phyloP scores from a whole-genome alignment of 73 alveolate genomes.

The Tetrahymena elliotti region DNA sequence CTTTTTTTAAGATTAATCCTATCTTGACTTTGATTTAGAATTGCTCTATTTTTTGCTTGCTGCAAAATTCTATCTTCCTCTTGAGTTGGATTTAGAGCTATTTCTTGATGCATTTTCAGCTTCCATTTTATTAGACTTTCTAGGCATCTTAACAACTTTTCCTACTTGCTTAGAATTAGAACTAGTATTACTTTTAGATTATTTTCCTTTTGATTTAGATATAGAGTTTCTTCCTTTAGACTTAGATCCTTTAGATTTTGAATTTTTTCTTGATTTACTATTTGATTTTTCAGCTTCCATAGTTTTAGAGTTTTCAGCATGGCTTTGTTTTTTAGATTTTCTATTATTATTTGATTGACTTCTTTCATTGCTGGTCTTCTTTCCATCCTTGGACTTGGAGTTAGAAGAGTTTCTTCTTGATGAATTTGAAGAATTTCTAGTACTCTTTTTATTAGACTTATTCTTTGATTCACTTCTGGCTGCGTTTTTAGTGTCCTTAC shows the following conservation, averaged over 20 bases:
- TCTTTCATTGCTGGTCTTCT: neutral
- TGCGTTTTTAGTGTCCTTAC: neutral
- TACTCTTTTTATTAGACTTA: neutral
- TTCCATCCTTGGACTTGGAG: neutral
- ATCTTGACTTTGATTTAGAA: neutral
- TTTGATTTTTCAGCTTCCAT: neutral
- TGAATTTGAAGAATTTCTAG: neutral
- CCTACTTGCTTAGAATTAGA: neutral
- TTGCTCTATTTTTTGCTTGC: too few relatives aligned
- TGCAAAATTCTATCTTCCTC: neutral
- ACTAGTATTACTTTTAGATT: neutral
- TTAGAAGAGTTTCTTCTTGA: neutral
- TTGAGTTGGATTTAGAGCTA: neutral
- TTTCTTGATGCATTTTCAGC: neutral
- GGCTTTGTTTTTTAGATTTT: neutral
- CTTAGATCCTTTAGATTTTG: neutral
- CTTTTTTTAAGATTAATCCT: neutral
- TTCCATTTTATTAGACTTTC: neutral
- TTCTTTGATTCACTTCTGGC: neutral
- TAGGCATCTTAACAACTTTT: neutral
- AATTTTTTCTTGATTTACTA: neutral
- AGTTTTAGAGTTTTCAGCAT: neutral
- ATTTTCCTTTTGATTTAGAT: neutral
- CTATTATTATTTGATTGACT: neutral
- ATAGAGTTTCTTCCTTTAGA: neutral